These are phyloP conservation scores for Saccharomycodes ludwigii DNA, from an alignment of 805 yeast species.

Conservation along the genomic window DNA sequence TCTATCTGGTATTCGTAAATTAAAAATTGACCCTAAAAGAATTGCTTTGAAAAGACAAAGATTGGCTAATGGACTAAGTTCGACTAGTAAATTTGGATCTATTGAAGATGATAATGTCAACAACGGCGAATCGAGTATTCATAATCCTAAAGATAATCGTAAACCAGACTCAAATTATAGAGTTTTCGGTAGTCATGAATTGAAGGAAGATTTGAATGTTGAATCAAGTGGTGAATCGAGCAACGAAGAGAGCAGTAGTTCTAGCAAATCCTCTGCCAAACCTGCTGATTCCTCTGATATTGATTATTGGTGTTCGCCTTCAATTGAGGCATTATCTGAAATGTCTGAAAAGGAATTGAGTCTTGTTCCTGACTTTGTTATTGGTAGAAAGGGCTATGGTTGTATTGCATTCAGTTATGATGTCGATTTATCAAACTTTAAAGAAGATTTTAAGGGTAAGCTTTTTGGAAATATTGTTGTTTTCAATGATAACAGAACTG, in stretches of 20 bases:
- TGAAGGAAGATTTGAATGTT: slow-evolving; percentile 2
- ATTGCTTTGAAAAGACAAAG: slow-evolving; percentile 32
- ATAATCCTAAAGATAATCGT: too few species aligned
- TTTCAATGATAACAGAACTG: slow-evolving; percentile 35
- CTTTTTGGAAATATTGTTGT: slow-evolving; percentile 31
- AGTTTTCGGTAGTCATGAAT: not conserved
- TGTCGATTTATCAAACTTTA: slow-evolving; percentile 52
- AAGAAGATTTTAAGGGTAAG: slow-evolving; percentile 24
- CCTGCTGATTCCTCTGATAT: slow-evolving; percentile 5
- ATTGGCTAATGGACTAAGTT: slow-evolving; percentile 20
- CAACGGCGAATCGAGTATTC: too few species aligned
- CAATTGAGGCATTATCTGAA: slow-evolving; percentile 34
- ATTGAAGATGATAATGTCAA: not conserved
- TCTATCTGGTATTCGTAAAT: slow-evolving; percentile 21
- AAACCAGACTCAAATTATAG: not conserved
- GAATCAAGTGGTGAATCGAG: slow-evolving; percentile 1
- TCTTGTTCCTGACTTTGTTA: slow-evolving; percentile 47
- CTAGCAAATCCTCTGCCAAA: too few species aligned
- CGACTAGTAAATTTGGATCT: slow-evolving; percentile 1
- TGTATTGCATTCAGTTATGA: slow-evolving; percentile 53
- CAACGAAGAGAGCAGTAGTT: slow-evolving; percentile 3
- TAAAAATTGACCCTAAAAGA: slow-evolving; percentile 30
- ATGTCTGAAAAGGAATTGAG: slow-evolving; percentile 36
- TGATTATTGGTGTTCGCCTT: slow-evolving; percentile 68
- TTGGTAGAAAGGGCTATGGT: slow-evolving; percentile 59